These are phyloP conservation scores for Malbranchea cinnamomea DNA, from an alignment of 2,329 filamentous ascomycete species.

Conservation along the genomic window DNA sequence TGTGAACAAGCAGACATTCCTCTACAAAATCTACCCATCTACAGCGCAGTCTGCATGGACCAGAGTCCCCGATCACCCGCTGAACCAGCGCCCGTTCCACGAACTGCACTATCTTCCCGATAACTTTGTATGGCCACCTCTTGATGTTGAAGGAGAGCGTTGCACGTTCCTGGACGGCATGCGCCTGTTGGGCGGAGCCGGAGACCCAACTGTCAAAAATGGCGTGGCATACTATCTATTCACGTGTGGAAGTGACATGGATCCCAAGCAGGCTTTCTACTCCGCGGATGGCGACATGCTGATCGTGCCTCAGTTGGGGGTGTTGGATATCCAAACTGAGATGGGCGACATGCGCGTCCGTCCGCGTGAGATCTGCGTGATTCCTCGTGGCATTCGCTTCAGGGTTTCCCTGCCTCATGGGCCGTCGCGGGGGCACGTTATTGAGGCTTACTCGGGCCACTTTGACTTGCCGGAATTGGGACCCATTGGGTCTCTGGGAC, in stretches of 20 bases:
- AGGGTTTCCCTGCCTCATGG: slow-evolving; percentile 39
- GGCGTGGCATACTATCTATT: slow-evolving; percentile 37
- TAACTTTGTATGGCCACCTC: slow-evolving; percentile 1
- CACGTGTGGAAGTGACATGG: slow-evolving; percentile 37
- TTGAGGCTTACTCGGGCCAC: slow-evolving; percentile 59
- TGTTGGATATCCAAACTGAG: slow-evolving; percentile 48
- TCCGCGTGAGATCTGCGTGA: slow-evolving; percentile 46
- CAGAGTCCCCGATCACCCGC: not conserved
- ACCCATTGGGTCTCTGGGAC: slow-evolving; percentile 55
- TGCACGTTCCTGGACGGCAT: slow-evolving; percentile 3
- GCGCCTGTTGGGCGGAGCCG: slow-evolving; percentile 21
- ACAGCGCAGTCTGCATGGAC: slow-evolving; percentile 30
- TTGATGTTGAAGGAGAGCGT: not conserved
- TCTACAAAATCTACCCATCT: slow-evolving; percentile 48
- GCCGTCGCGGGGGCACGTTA: slow-evolving; percentile 53
- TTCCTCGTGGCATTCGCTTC: slow-evolving; percentile 46
- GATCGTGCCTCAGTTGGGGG: slow-evolving; percentile 46
- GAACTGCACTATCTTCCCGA: slow-evolving; percentile 1
- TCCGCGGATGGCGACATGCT: slow-evolving; percentile 48
- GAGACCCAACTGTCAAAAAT: slow-evolving; percentile 36
- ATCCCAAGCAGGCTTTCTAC: slow-evolving; percentile 34
- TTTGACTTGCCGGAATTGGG: slow-evolving; percentile 56
- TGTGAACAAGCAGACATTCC: slow-evolving; percentile 49
- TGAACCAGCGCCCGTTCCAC: not conserved
- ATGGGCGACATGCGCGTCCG: slow-evolving; percentile 44